phyloP scores from a whole-genome alignment of 768 basidiomycete genomes.

The Suillus decipiens region DNA sequence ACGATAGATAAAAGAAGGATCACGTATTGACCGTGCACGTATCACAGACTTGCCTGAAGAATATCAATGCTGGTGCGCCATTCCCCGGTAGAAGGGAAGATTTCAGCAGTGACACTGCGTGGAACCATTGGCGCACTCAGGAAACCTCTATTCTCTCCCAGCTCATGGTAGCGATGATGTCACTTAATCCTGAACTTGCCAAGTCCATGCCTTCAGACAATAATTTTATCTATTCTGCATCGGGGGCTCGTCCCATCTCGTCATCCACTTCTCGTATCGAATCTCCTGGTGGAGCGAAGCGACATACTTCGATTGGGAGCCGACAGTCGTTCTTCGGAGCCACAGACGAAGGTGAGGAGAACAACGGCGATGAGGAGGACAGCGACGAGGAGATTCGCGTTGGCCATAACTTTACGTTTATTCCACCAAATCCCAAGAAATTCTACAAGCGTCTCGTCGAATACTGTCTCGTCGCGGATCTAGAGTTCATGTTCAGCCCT shows the following conservation, averaged over 20 bases:
- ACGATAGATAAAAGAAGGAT: neutral
- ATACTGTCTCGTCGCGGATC: slow-evolving; percentile 78
- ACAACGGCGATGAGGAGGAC: slow-evolving; percentile 40
- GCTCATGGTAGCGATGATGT: slow-evolving; percentile 84
- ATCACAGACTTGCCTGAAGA: slow-evolving; percentile 81
- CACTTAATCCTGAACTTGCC: slow-evolving; percentile 83
- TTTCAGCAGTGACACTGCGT: slow-evolving; percentile 81
- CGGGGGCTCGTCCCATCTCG: slow-evolving; percentile 54
- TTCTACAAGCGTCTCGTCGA: slow-evolving; percentile 86
- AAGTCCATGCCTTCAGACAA: slow-evolving; percentile 68
- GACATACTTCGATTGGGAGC: slow-evolving; percentile 65
- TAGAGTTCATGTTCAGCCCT: slow-evolving; percentile 87
- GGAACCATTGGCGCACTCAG: slow-evolving; percentile 77
- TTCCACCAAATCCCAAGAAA: slow-evolving; percentile 84
- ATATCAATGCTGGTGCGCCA: slow-evolving; percentile 78
- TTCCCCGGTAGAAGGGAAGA: slow-evolving; percentile 89
- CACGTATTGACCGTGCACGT: slow-evolving; percentile 1
- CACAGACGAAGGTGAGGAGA: slow-evolving; percentile 30
- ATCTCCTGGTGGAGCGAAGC: slow-evolving; percentile 35
- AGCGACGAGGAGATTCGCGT: slow-evolving; percentile 69
- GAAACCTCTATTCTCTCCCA: slow-evolving; percentile 88
- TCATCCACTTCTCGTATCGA: slow-evolving; percentile 42
- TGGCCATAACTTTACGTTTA: slow-evolving; percentile 83
- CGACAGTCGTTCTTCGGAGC: slow-evolving; percentile 56
- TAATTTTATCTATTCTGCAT: slow-evolving; percentile 18